Percentiles rank a stretch among this genome's conserved stretches.
phyloP scores from a whole-genome alignment of 2,329 filamentous ascomycete species.

The Phialophora tarda region DNA sequence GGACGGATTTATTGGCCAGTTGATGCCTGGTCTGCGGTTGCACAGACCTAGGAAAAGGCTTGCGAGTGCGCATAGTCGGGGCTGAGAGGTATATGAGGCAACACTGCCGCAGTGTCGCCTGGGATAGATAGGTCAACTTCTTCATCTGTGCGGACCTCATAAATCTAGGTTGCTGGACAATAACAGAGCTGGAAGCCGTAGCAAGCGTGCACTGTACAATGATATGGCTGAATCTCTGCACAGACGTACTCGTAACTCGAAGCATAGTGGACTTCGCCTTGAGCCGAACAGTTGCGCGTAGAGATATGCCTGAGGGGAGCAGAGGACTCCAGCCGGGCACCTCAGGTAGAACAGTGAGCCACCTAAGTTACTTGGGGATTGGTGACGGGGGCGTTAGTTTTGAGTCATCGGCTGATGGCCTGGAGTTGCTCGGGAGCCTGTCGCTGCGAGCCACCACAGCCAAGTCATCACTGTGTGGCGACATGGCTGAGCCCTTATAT shows the following conservation, averaged over 20 bases:
- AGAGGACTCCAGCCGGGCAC: not conserved
- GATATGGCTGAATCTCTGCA: not conserved
- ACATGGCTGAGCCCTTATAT: constrained; percentile 22
- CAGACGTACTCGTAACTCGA: not conserved
- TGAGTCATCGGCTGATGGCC: constrained; percentile 36
- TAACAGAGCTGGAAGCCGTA: not conserved
- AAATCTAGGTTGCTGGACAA: not conserved
- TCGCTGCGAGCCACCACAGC: constrained; percentile 13
- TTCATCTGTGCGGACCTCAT: not conserved
- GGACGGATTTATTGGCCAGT: constrained; percentile 5
- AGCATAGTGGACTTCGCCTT: not conserved
- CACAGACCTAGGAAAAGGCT: constrained; percentile 2
- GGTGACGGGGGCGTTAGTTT: constrained; percentile 13
- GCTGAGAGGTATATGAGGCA: constrained; percentile 10
- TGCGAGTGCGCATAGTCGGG: not conserved
- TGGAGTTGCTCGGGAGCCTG: constrained; percentile 17
- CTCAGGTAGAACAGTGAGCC: not conserved
- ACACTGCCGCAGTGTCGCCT: not conserved
- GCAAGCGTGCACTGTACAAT: not conserved
- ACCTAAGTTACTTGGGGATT: not conserved
- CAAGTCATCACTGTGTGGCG: not conserved
- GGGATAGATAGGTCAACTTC: not conserved
- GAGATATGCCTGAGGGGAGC: not conserved
- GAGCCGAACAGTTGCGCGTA: not conserved
- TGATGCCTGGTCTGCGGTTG: constrained; percentile 2